Evolutionary conservation across 306 rosid genomes (phyloP), one percentile per base, ranked within the genome.

Genomic region (Ochetophila trinervis): DNA sequence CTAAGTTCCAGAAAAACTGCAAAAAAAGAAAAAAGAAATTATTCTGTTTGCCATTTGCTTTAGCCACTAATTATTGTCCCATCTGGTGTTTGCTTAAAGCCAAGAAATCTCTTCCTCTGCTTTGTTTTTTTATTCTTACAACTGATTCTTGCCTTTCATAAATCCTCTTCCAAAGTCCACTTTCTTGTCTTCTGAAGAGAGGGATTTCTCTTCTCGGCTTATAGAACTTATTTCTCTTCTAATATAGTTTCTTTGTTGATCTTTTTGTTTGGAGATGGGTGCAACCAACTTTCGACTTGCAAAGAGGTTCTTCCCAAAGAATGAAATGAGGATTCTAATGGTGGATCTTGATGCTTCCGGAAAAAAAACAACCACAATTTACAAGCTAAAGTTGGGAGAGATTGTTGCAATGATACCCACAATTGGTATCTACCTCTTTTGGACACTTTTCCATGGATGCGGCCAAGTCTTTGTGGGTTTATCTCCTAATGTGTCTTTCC

Each of bases 271-370:
- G 4, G 67, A 54, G 67, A 78, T 85, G 84, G 87, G 82, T 22
- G 74, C 66, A 53, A 45, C 56, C 60, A 57, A 80, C n/a, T 63
- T 73, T 21, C 53, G 73, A 60, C 12, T 75, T 20, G 66, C 68
- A 50, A 78, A 73, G 69, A 69, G 70, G 76, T 66, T 86, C 67
- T 67, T 80, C 7, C 68, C 73, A 6, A 62, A 73, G 48, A 62
- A 73, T 59, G 80, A 57, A 53, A 59, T 80, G 63, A 85, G 77
- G 72, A 79, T 81, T 53, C 63, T 74, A 55, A 81, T 85, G 81
- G 71, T 81, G 45, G 81, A 79, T 76, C 89, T 85, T 71, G 83
- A 84, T 78, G 84, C 82, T n/a, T 80, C 84, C 0, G 84, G 86
- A 19, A 84, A 84, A 74, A 79, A 84, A 74, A 79, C 83, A 19